Conservation (phyloP, 2,329 filamentous ascomycete genomes). For the Aspergillus fumigatiaffinis region DNA sequence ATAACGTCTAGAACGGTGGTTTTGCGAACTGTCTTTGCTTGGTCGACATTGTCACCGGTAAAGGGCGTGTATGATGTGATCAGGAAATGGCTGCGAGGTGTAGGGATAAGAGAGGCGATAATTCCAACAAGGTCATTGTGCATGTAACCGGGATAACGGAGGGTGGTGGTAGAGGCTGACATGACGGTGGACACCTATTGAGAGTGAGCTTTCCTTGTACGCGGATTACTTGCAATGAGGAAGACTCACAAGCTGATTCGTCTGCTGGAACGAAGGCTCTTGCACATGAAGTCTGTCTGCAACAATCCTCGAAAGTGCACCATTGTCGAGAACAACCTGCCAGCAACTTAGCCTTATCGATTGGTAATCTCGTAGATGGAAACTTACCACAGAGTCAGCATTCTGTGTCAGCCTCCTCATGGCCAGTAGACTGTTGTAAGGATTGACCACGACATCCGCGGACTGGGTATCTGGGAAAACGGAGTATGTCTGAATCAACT, state of each 20-base stretch:
- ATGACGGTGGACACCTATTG: constrained; percentile 84
- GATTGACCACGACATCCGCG: constrained; percentile 91
- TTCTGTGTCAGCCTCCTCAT: constrained; percentile 92
- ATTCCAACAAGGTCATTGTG: constrained; percentile 99
- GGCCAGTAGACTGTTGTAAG: constrained; percentile 93
- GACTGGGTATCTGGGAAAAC: constrained; percentile 94
- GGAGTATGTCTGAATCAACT: constrained; percentile 98
- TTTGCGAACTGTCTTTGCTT: constrained; percentile 96
- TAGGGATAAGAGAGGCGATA: constrained; percentile 90
- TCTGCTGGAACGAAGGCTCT: constrained; percentile 93
- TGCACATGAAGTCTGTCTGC: constrained; percentile 92
- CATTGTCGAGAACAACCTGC: constrained; percentile 86
- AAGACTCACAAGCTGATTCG: constrained; percentile 75
- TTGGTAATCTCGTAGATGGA: neutral
- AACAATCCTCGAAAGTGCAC: constrained; percentile 86
- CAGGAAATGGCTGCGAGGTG: constrained; percentile 93
- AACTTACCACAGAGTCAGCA: constrained; percentile 79
- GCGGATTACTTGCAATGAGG: neutral
- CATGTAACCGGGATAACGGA: constrained; percentile 98
- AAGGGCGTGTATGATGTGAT: constrained; percentile 99
- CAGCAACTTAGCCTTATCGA: constrained; percentile 16
- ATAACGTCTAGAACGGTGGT: constrained; percentile 98
- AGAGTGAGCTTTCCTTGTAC: constrained; percentile 1
- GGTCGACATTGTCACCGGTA: constrained; percentile 91
- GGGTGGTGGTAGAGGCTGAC: constrained; percentile 94